A percentile compares a stretch with the other conserved stretches of the same genome.
phyloP scores from a whole-genome alignment of 106 monocot species.

The Triglochin maritima region DNA sequence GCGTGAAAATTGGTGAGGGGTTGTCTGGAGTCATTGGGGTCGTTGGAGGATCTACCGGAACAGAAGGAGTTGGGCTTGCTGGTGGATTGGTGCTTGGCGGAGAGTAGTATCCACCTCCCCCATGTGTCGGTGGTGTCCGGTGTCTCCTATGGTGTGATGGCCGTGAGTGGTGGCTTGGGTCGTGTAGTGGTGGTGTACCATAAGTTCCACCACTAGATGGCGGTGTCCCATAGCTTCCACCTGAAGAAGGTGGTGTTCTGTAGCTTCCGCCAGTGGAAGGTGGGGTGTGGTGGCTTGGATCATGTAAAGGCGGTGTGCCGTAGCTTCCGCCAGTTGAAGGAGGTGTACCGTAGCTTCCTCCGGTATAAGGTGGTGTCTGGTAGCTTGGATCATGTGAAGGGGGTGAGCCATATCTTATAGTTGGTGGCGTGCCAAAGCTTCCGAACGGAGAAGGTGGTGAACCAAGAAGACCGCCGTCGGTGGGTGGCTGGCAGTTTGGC shows the following conservation, averaged over 20 bases:
- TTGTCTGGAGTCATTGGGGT: slow-evolving; percentile 5
- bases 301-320: slow-evolving; percentile 1
- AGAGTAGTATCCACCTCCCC: slow-evolving; percentile 2
- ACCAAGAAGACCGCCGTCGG: too few relatives aligned
- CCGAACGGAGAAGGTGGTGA: neutral
- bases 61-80: slow-evolving; percentile 1
- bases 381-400: neutral
- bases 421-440: slow-evolving; percentile 8
- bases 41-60: neutral
- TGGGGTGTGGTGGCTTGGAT: neutral
- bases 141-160: too few relatives aligned
- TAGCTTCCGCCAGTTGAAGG: neutral
- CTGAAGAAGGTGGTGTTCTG: neutral
- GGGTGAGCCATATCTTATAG: too few relatives aligned
- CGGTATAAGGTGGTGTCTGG: slow-evolving; percentile 13
- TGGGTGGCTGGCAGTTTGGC: too few relatives aligned
- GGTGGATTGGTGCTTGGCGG: slow-evolving; percentile 1
- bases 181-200: neutral
- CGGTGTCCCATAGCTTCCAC: neutral
- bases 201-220: too few relatives aligned
- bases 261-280: neutral
- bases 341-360: slow-evolving; percentile 1
- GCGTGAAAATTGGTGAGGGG: neutral
- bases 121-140: neutral
- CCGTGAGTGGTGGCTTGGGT: too few relatives aligned